phyloP scores from a whole-genome alignment of 257 asterid species.

The Sherardia arvensis region DNA sequence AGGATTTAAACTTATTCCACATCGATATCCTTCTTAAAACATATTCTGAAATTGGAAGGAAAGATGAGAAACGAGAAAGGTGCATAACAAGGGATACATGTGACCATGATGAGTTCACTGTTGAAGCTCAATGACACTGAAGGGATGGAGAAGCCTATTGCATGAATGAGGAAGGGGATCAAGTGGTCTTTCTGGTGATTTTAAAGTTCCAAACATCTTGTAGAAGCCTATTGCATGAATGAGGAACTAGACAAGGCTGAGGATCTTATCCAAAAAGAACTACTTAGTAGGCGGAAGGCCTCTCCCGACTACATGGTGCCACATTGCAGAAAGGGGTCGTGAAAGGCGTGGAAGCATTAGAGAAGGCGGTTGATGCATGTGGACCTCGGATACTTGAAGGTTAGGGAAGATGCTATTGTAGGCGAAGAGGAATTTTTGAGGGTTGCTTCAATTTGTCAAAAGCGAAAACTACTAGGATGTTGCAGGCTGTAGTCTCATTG shows the following conservation, averaged over 20 bases:
- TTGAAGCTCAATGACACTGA: conserved; percentile 39
- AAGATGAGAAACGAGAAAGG: conserved; percentile 24
- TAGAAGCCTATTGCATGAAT: conserved; percentile 40
- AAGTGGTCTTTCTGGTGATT: conserved; percentile 34
- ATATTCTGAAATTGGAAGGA: conserved; percentile 50
- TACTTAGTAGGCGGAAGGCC: conserved; percentile 44
- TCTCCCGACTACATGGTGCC: conserved; percentile 38
- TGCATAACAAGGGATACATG: conserved; percentile 40
- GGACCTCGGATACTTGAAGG: conserved; percentile 34
- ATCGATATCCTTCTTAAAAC: conserved; percentile 34
- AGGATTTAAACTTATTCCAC: too few species aligned
- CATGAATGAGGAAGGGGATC: conserved; percentile 55
- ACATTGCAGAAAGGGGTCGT: conserved; percentile 38
- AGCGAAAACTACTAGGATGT: too few species aligned
- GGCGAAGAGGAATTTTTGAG: conserved; percentile 34
- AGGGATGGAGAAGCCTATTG: conserved; percentile 42
- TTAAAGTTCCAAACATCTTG: conserved; percentile 49
- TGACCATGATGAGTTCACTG: conserved; percentile 46
- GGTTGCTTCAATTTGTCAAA: conserved; percentile 2
- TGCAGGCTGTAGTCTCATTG: too few species aligned
- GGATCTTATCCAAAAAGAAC: conserved; percentile 26
- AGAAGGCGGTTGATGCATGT: conserved; percentile 44
- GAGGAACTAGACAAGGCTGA: conserved; percentile 50
- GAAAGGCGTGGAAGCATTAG: conserved; percentile 39
- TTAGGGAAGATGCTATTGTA: conserved; percentile 22